A percentile compares a stretch with the other conserved stretches of the same genome.
phyloP scores from a whole-genome alignment of 352 stramenopile genomes.

The Phytopythium ostracodes region DNA sequence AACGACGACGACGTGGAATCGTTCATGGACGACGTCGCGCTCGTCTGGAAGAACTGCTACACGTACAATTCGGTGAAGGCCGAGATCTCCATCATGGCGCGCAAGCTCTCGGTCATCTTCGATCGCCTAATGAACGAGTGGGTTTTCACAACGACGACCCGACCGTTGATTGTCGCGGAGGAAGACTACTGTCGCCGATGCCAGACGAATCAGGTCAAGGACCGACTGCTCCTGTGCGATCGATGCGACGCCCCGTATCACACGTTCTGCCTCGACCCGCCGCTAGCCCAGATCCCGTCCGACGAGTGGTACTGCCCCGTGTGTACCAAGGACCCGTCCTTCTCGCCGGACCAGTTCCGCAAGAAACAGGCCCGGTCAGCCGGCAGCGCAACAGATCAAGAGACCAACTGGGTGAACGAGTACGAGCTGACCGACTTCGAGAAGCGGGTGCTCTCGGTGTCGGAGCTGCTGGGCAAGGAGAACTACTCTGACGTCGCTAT shows the following conservation, averaged over 20 bases:
- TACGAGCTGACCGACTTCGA: slow-evolving; percentile 61
- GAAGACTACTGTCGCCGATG: slow-evolving; percentile 80
- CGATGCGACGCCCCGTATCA: slow-evolving; percentile 83
- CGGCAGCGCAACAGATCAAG: slow-evolving; percentile 13
- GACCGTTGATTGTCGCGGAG: slow-evolving; percentile 53
- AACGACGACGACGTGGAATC: slow-evolving; percentile 73
- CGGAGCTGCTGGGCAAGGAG: slow-evolving; percentile 66
- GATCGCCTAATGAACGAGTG: slow-evolving; percentile 79
- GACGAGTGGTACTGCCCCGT: slow-evolving; percentile 77
- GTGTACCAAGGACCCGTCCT: slow-evolving; percentile 49
- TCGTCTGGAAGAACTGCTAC: slow-evolving; percentile 87
- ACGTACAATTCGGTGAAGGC: slow-evolving; percentile 81
- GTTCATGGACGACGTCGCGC: slow-evolving; percentile 75
- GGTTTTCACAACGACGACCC: slow-evolving; percentile 55
- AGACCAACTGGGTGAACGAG: slow-evolving; percentile 18
- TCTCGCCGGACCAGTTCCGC: slow-evolving; percentile 46
- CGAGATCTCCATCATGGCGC: slow-evolving; percentile 71
- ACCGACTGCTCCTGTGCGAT: slow-evolving; percentile 67
- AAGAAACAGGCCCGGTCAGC: slow-evolving; percentile 21
- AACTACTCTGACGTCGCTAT: slow-evolving; percentile 56
- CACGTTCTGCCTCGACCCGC: slow-evolving; percentile 70
- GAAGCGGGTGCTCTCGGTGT: slow-evolving; percentile 48
- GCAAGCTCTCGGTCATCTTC: slow-evolving; percentile 75
- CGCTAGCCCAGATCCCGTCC: slow-evolving; percentile 48
- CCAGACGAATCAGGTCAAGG: slow-evolving; percentile 65